Evolutionary conservation across 2,329 filamentous ascomycete species (phyloP), one percentile per base, ranked within the genome.

Genomic region (Hyphodiscus sp.): DNA sequence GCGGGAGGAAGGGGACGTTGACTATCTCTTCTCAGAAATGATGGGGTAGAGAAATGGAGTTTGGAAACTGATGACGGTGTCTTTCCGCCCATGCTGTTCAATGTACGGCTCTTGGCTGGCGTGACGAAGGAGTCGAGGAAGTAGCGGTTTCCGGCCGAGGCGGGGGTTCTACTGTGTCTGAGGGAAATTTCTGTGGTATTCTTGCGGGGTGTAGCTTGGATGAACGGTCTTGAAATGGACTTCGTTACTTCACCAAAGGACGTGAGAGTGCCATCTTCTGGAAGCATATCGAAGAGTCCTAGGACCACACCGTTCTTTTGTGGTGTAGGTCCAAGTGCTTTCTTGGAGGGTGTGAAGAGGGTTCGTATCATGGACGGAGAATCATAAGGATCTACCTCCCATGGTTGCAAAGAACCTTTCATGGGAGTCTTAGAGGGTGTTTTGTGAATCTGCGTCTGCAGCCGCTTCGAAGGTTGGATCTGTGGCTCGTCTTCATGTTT

Each of bases 221-320:
- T 68, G 58, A 68, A 62, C 7, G 60, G 45, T 16, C 54, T 45
- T 1, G 20, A 33, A 18, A 16, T 69, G 50, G 65, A 62, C 13
- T 49, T 49, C 45, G 56, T 55, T 15, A 43, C 47, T 62, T 72
- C 30, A 30, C 13, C 48, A 11, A 49, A 20, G 2, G 59, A 59
- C 2, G 64, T 78, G 5, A 8, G 23, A 26, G 77, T 78, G 30
- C 52, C 54, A 43, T 74, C 73, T 53, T 79, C 75, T 23, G 74
- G 72, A 8, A 90, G 71, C 11, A 87, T 71, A 65, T 92, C 89
- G 66, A 94, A 94, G 18, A 94, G 71, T 4, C 89, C 87, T 2
- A 94, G 75, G 1, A 91, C 84, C 19, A 81, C 81, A 26, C 89
- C 89, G 67, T 92, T 86, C 57, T 83, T 82, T 64, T 92, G 89